Base-by-base conservation (phyloP, 768 basidiomycete species). In the Punctularia strigosozonata region DNA sequence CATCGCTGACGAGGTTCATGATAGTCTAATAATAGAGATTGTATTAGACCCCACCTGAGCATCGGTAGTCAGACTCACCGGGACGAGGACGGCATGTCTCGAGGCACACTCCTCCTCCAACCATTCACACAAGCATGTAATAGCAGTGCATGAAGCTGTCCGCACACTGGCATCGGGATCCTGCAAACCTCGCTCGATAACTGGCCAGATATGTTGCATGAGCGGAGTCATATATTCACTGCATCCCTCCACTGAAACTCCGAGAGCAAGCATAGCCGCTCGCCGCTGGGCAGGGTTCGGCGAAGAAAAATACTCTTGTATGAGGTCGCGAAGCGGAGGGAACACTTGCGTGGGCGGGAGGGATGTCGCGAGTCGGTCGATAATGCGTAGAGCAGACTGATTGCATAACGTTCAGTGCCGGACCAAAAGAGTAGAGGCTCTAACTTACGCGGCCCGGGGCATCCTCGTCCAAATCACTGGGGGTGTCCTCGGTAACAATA, bases 91-190 rank as follows among this genome's bases (percentile, higher is more conserved):
- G 5, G 66, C 62, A 62, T 99, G 95, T 53, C 80, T 82, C 36
- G 76, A 62, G 21, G 81, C 76, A 53, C 88, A 92, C 46, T 92
- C 88, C 20, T 97, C 94, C 48, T 91, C 88, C 18, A 98, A 67
- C 87, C 90, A 95, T 62, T 99, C 95, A 57, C 92, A 97, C 38
- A 98, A 61, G 62, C 92, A 98, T 51, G 88, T 88, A 48, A 99
- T 82, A 15, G 90, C 88, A 41, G 90, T 77, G 59, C 94, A 98
- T n/a, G 86, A 81, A 2, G 95, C 94, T 59, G 91, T 95, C 53
- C 92, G 73, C 37, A 99, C 95, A 8, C 73, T 71, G 12, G 82
- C 69, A 51, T 97, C 90, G 26, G 62, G 56, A 55, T 99, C 95
- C 43, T 70, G 72, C 23, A 99, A 75, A 47, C 92, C 92, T 36